Conservation (phyloP, 1,139 yeast genomes). For the Arxiozyma telluris region DNA sequence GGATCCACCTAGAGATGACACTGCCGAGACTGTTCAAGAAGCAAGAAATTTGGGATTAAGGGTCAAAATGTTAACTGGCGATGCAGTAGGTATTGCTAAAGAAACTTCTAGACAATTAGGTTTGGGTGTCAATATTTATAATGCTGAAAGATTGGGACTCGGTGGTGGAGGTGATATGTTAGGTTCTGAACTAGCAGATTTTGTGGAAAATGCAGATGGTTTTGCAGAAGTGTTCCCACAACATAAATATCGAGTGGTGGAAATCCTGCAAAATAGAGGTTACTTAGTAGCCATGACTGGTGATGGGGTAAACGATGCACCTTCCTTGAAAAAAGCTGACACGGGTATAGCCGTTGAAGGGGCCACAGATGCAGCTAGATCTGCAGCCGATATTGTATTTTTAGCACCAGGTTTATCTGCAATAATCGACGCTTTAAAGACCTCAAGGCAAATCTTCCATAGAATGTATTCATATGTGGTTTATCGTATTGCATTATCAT, state of each 20-base stretch:
- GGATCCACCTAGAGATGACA: slow-evolving; percentile 98
- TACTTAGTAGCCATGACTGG: slow-evolving; percentile 96
- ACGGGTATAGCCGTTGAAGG: slow-evolving; percentile 96
- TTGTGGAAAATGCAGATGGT: slow-evolving; percentile 92
- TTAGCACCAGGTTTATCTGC: slow-evolving; percentile 93
- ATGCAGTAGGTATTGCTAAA: slow-evolving; percentile 97
- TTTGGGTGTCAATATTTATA: slow-evolving; percentile 90
- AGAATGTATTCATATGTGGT: slow-evolving; percentile 93
- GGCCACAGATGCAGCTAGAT: slow-evolving; percentile 90
- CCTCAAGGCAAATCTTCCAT: slow-evolving; percentile 94
- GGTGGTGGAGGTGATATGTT: slow-evolving; percentile 90
- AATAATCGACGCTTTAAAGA: slow-evolving; percentile 82
- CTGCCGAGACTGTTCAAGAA: slow-evolving; percentile 89
- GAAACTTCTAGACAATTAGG: slow-evolving; percentile 97
- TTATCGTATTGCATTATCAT: slow-evolving; percentile 86
- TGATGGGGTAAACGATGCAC: slow-evolving; percentile 95
- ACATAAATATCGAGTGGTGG: slow-evolving; percentile 87
- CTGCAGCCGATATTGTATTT: slow-evolving; percentile 93
- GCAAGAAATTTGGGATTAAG: slow-evolving; percentile 87
- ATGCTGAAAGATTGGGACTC: slow-evolving; percentile 90
- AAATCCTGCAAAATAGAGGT: slow-evolving; percentile 75
- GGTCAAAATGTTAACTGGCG: slow-evolving; percentile 97
- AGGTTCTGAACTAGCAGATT: slow-evolving; percentile 90
- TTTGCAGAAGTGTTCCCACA: slow-evolving; percentile 95
- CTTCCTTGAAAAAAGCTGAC: slow-evolving; percentile 89